Base-by-base conservation (phyloP, 148 eudicot species). In the Heliosperma pusillum region DNA sequence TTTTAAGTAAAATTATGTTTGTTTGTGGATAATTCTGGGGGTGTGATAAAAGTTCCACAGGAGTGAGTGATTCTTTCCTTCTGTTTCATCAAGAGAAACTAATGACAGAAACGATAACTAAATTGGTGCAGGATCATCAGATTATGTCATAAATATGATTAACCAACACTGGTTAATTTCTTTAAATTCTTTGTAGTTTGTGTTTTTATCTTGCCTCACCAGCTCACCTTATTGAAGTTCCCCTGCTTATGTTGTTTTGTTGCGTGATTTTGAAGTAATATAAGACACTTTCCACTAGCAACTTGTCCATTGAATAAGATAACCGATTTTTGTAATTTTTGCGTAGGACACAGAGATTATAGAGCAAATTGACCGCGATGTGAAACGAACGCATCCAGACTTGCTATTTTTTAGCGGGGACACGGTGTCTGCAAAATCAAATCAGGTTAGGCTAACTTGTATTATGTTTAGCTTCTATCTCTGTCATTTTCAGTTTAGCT, bases 361-460 rank as follows among this genome's bases (percentile, higher is more conserved):
- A 55, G 97, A 92, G 80, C 99, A 96, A 86, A 96, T 96, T 77
- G 97, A 90, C 74, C 87, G 99, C 36, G 99, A 96, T 89, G 99
- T 96, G 72, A 89, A 86, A 86, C 96, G 99, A 77, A 96, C 99
- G 29, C 97, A 96, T 79, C 99, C 99, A 21, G 99, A 91, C 82
- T 85, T 96, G 85, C 81, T 82, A 59, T 96, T 96, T 61, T 96
- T 96, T 83, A 92, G 94, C 16, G 97, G 97, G 59, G 97, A 92
- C 75, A 74, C 97, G 0, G 55, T 78, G 15, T 81, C 81, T 76
- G 94, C 97, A 17, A 90, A 83, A 83, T 73, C 82, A 55, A 90
- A 92, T 83, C 97, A 89, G 93, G 99, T 91, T 44, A 71, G 73
- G 53, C 71, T 68, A 16, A 3, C 24, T 74, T 71, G 24, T 24